Percentiles rank a stretch among this genome's conserved stretches.
These are phyloP conservation scores for Herpetospermum pedunculosum DNA, from an alignment of 306 rosid genomes.

Conservation along the genomic window DNA sequence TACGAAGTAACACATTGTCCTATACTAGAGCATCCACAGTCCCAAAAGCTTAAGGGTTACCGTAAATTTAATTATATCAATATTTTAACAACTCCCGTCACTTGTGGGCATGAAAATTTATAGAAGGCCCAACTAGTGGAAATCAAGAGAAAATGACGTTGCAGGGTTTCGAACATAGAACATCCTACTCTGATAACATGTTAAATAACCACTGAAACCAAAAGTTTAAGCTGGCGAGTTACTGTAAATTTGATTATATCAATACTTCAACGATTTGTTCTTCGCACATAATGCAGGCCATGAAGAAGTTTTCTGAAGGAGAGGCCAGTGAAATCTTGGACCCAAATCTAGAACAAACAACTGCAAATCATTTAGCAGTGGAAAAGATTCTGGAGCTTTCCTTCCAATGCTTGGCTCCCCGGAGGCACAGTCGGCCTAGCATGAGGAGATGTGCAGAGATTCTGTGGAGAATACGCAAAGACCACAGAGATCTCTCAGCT, in stretches of 20 bases:
- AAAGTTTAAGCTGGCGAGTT: too few species aligned
- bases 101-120: too few species aligned
- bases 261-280: too few species aligned
- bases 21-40: not conserved
- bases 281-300: slow-evolving; percentile 47
- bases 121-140: too few species aligned
- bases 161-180: too few species aligned
- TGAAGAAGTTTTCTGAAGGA: slow-evolving; percentile 64
- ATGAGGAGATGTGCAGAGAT: slow-evolving; percentile 91
- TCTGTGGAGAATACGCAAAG: slow-evolving; percentile 91
- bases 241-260: too few species aligned
- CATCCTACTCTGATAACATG: too few species aligned
- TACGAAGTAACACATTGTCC: not conserved
- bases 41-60: too few species aligned
- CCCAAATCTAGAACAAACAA: slow-evolving; percentile 48
- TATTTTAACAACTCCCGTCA: too few species aligned
- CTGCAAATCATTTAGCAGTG: slow-evolving; percentile 40
- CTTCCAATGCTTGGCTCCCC: slow-evolving; percentile 86
- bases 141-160: too few species aligned
- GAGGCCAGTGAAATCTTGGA: slow-evolving; percentile 46
- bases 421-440: slow-evolving; percentile 73
- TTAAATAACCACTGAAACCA: too few species aligned
- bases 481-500: slow-evolving; percentile 45
- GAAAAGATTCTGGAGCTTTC: slow-evolving; percentile 82
- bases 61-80: too few species aligned